A percentile compares a stretch with the other conserved stretches of the same genome.
These are phyloP conservation scores for Penicillium pulvis DNA, from an alignment of 495 filamentous ascomycete species.

Conservation along the genomic window DNA sequence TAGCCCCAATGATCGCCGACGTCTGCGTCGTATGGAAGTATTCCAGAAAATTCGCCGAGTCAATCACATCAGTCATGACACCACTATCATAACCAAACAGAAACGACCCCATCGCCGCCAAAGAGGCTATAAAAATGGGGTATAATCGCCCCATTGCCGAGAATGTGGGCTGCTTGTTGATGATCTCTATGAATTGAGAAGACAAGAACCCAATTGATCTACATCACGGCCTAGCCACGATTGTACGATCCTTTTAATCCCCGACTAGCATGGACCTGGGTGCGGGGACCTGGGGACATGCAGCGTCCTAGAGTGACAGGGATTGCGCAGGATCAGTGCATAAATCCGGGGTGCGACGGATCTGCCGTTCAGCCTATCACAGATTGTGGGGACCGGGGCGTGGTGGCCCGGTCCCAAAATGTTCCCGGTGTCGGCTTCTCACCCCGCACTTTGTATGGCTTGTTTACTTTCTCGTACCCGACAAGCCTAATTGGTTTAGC, in stretches of 20 bases:
- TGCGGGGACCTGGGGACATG: neutral
- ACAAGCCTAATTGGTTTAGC: neutral
- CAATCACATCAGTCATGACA: slow-evolving; percentile 59
- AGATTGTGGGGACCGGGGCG: neutral
- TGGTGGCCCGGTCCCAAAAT: neutral
- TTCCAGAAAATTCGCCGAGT: slow-evolving; percentile 46
- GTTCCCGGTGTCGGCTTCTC: no score
- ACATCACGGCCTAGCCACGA: neutral
- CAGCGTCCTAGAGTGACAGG: neutral
- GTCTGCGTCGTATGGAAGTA: slow-evolving; percentile 52
- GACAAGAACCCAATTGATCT: neutral
- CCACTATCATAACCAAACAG: slow-evolving; percentile 59
- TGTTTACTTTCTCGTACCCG: neutral
- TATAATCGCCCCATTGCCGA: slow-evolving; percentile 45
- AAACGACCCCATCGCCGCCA: slow-evolving; percentile 52
- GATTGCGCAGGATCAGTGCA: neutral
- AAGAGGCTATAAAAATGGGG: slow-evolving; percentile 43
- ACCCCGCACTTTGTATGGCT: neutral
- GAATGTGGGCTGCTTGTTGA: neutral
- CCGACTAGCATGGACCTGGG: neutral
- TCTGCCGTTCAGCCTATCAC: neutral
- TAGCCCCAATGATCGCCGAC: slow-evolving; percentile 55
- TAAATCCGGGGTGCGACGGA: neutral
- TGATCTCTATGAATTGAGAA: neutral
- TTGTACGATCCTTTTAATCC: neutral